Percentiles rank a stretch among this genome's conserved stretches.
These are phyloP conservation scores for Citrus reticulata DNA, from an alignment of 345 rosid genomes.

Conservation along the genomic window DNA sequence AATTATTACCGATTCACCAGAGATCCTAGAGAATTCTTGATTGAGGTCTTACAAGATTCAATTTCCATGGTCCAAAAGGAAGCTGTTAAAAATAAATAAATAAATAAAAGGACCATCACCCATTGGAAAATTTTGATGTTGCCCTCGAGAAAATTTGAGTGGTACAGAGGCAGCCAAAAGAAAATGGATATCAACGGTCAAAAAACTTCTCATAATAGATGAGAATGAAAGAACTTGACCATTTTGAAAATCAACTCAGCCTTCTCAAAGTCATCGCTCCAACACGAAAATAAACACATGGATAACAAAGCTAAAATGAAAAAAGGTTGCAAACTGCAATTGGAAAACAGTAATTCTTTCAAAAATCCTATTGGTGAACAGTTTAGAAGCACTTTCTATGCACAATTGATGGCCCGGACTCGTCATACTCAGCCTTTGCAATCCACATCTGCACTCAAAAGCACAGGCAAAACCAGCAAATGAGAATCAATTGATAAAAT, in stretches of 20 bases:
- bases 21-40: background rate
- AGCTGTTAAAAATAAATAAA: background rate
- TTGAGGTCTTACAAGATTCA: background rate
- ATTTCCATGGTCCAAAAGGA: background rate
- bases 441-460: conserved; percentile 77
- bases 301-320: conserved; percentile 29
- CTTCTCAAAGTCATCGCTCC: conserved; percentile 41
- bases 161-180: background rate
- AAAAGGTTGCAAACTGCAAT: conserved; percentile 29
- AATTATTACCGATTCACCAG: background rate
- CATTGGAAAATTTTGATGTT: background rate
- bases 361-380: conserved; percentile 15
- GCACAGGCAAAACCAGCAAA: background rate
- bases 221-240: conserved; percentile 35
- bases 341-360: conserved; percentile 15
- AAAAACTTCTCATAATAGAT: conserved; percentile 10
- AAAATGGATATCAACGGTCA: background rate
- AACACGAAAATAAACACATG: conserved; percentile 30
- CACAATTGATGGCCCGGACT: conserved; percentile 90
- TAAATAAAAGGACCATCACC: too few relatives aligned
- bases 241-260: conserved; percentile 25
- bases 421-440: conserved; percentile 90
- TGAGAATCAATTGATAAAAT: background rate
- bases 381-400: conserved; percentile 91
- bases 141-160: background rate